These are phyloP conservation scores for Stachybotrys elegans DNA, from an alignment of 2,329 filamentous ascomycete genomes.

Conservation along the genomic window DNA sequence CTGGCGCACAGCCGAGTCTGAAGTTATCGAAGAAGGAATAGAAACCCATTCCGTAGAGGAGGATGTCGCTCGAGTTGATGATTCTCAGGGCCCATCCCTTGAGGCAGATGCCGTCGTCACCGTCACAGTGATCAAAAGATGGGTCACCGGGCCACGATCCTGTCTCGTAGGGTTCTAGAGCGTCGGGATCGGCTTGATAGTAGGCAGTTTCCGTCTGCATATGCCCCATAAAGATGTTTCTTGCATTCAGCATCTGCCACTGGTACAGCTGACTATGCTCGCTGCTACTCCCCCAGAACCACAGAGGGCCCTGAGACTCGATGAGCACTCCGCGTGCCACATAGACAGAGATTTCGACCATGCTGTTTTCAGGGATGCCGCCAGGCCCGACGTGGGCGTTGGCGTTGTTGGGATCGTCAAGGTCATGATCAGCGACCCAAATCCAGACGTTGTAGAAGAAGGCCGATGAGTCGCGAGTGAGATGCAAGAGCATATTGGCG, in stretches of 20 bases:
- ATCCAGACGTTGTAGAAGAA: conserved; percentile 54
- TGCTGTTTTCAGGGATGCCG: conserved; percentile 6
- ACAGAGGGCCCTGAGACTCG: conserved; percentile 23
- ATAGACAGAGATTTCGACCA: conserved; percentile 24
- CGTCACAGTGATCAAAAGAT: not conserved
- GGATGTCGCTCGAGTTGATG: conserved; percentile 39
- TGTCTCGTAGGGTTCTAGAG: conserved; percentile 31
- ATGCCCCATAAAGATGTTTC: conserved; percentile 38
- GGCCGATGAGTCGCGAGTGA: conserved; percentile 38
- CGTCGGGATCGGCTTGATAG: conserved; percentile 39
- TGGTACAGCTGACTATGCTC: conserved; percentile 45
- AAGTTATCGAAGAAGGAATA: conserved; percentile 60
- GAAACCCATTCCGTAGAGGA: conserved; percentile 47
- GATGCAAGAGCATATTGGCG: conserved; percentile 47
- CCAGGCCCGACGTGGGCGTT: conserved; percentile 44
- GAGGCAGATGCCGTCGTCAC: conserved; percentile 15
- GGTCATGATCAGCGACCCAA: conserved; percentile 61
- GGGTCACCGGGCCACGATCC: conserved; percentile 25
- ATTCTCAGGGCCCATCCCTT: conserved; percentile 48
- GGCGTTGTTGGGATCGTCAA: not conserved
- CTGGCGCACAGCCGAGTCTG: conserved; percentile 10
- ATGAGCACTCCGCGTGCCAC: conserved; percentile 26
- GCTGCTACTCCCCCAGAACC: conserved; percentile 36
- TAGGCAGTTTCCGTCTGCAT: conserved; percentile 39
- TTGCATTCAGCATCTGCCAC: conserved; percentile 41